Percentiles rank a stretch among this genome's conserved stretches.
Evolutionary conservation across 495 filamentous ascomycete species (phyloP).

Genomic region (Penicillium roqueforti): DNA sequence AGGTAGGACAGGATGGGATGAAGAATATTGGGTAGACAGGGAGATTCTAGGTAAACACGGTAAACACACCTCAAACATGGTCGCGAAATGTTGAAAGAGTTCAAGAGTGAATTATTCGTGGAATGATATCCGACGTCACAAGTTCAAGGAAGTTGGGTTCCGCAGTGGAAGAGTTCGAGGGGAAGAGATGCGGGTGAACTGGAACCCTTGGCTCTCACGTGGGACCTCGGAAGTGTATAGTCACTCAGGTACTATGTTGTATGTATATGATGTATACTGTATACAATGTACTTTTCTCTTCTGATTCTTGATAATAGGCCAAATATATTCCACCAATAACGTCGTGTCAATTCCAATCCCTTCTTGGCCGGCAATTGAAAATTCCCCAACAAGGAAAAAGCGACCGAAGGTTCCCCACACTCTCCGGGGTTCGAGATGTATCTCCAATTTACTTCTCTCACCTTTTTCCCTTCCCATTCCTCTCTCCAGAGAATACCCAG

Average conservation of each 20-base stretch:
- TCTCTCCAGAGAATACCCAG: not conserved
- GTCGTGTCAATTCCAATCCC: constrained; percentile 16
- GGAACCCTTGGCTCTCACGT: constrained; percentile 24
- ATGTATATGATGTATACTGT: too few species aligned
- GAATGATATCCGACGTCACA: not conserved
- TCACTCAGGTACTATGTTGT: too few species aligned
- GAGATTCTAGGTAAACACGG: constrained; percentile 1
- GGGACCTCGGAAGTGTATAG: constrained; percentile 4
- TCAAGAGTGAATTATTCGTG: not conserved
- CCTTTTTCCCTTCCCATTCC: not conserved
- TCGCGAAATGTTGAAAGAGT: not conserved
- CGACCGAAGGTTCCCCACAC: constrained; percentile 30
- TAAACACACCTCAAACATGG: constrained; percentile 36
- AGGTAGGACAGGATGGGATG: constrained; percentile 2
- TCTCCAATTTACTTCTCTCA: constrained; percentile 12
- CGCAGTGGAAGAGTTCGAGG: not conserved
- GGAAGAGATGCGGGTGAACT: not conserved
- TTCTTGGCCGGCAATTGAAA: constrained; percentile 35
- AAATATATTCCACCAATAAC: constrained; percentile 32
- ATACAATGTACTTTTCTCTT: not conserved
- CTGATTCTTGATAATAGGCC: not conserved
- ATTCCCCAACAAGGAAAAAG: constrained; percentile 30
- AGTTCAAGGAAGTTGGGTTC: not conserved
- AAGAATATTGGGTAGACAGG: not conserved
- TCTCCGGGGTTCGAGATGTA: constrained; percentile 13